These are phyloP conservation scores for Fusarium sp. DNA, from an alignment of 2,329 filamentous ascomycete species.

Conservation along the genomic window DNA sequence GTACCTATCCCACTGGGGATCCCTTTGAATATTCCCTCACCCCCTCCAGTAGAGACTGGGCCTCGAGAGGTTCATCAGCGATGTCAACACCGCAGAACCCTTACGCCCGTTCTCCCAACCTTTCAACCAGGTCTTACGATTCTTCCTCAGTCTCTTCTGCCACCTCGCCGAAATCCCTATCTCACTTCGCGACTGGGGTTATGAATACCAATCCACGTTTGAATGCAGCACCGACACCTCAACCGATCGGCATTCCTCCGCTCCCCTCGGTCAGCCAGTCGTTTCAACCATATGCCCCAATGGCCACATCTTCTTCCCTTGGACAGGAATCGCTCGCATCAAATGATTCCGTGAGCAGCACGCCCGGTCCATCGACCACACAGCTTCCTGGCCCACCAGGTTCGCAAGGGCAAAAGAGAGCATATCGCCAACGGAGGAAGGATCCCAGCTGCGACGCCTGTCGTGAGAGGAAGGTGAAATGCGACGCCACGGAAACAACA, in stretches of 20 bases:
- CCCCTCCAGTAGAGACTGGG: constrained; percentile 34
- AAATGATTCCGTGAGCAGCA: constrained; percentile 70
- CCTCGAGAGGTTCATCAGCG: constrained; percentile 29
- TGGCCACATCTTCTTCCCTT: constrained; percentile 65
- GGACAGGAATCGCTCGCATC: constrained; percentile 75
- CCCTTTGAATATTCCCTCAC: constrained; percentile 35
- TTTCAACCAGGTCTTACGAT: constrained; percentile 74
- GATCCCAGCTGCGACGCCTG: constrained; percentile 99
- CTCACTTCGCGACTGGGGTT: constrained; percentile 67
- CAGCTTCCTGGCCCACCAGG: constrained; percentile 61
- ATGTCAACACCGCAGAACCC: constrained; percentile 72
- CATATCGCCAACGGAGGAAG: constrained; percentile 94
- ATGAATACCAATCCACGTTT: constrained; percentile 68
- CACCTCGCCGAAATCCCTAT: constrained; percentile 70
- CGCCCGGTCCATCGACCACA: constrained; percentile 60
- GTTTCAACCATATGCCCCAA: constrained; percentile 70
- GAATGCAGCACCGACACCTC: constrained; percentile 65
- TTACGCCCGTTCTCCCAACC: constrained; percentile 74
- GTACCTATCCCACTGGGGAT: constrained; percentile 36
- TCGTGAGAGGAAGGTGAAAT: constrained; percentile 87
- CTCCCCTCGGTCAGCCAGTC: constrained; percentile 64
- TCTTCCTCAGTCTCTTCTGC: constrained; percentile 76
- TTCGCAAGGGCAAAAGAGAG: constrained; percentile 85
- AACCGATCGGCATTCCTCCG: constrained; percentile 68
- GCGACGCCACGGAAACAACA: constrained; percentile 95